Conservation (phyloP, 2,329 filamentous ascomycete genomes). For the Chaetomium olivaceum region DNA sequence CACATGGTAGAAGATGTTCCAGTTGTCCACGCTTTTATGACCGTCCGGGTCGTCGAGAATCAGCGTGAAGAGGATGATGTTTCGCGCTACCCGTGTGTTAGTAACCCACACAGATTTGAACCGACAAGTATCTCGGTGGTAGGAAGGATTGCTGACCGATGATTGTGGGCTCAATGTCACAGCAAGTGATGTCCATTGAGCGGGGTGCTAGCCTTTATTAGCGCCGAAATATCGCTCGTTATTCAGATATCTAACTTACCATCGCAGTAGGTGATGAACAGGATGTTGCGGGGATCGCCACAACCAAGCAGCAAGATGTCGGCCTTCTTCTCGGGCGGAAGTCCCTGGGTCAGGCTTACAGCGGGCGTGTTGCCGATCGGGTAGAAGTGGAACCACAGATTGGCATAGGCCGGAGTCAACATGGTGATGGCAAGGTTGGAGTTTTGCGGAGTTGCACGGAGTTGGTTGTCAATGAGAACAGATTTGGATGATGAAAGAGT, state of each 20-base stretch:
- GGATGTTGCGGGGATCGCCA: slow-evolving; percentile 57
- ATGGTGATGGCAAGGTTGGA: slow-evolving; percentile 31
- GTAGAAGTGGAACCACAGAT: slow-evolving; percentile 42
- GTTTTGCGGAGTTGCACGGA: neutral
- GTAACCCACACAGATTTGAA: neutral
- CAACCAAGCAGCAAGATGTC: slow-evolving; percentile 56
- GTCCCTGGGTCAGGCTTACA: slow-evolving; percentile 46
- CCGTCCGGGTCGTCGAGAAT: slow-evolving; percentile 44
- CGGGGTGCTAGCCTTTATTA: neutral
- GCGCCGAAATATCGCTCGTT: slow-evolving; percentile 30
- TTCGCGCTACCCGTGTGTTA: slow-evolving; percentile 48
- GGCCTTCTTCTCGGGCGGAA: slow-evolving; percentile 50
- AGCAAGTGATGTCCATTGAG: slow-evolving; percentile 53
- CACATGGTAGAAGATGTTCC: slow-evolving; percentile 58
- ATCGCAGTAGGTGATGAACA: slow-evolving; percentile 54
- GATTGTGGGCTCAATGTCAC: slow-evolving; percentile 50
- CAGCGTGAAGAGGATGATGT: slow-evolving; percentile 53
- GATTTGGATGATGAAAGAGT: neutral
- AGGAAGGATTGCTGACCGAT: slow-evolving; percentile 44
- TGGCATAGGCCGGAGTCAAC: slow-evolving; percentile 41
- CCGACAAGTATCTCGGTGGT: neutral
- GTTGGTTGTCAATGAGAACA: neutral
- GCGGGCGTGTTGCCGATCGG: slow-evolving; percentile 57
- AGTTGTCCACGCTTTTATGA: slow-evolving; percentile 40
- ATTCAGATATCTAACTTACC: neutral